A percentile compares a stretch with the other conserved stretches of the same genome.
Conservation (phyloP, 2,329 filamentous ascomycete genomes). For the Alternaria triticimaculans region DNA sequence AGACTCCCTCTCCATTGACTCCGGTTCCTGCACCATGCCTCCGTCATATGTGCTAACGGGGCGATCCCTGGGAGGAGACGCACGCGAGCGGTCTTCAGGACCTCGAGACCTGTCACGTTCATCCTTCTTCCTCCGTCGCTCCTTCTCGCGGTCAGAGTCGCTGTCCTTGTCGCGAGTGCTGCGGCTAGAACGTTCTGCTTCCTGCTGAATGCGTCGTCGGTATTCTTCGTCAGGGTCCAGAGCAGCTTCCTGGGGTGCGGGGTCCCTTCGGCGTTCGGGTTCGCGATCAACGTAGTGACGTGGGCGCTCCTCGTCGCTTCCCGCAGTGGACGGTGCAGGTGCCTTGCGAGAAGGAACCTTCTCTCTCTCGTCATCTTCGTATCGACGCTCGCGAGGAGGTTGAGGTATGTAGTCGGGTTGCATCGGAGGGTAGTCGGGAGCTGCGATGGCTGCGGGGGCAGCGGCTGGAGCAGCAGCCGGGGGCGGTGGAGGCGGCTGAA, state of each 20-base stretch:
- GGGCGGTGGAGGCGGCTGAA: constrained; percentile 24
- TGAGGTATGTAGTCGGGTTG: constrained; percentile 35
- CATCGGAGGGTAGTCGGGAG: constrained; percentile 18
- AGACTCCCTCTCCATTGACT: constrained; percentile 31
- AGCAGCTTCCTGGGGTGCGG: constrained; percentile 33
- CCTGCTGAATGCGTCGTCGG: constrained; percentile 55
- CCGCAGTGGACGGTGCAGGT: constrained; percentile 38
- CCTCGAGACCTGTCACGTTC: constrained; percentile 41
- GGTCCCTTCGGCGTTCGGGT: constrained; percentile 42
- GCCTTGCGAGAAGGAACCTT: constrained; percentile 31
- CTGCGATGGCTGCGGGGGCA: constrained; percentile 19
- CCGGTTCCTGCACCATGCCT: constrained; percentile 45
- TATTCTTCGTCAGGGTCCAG: constrained; percentile 60
- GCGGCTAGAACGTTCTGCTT: constrained; percentile 49
- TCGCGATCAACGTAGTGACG: constrained; percentile 48
- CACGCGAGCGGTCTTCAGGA: constrained; percentile 34
- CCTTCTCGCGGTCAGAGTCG: constrained; percentile 44
- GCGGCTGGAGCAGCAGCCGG: constrained; percentile 20
- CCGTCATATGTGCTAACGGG: constrained; percentile 36
- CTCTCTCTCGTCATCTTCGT: constrained; percentile 42
- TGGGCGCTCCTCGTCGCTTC: constrained; percentile 43
- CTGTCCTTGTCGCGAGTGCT: constrained; percentile 36
- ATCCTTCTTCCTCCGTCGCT: constrained; percentile 44
- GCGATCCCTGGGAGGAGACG: constrained; percentile 33
- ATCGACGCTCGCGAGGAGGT: constrained; percentile 40